Evolutionary conservation across 208 protist genomes (phyloP).

Genomic region (Acanthamoeba castellanii): DNA sequence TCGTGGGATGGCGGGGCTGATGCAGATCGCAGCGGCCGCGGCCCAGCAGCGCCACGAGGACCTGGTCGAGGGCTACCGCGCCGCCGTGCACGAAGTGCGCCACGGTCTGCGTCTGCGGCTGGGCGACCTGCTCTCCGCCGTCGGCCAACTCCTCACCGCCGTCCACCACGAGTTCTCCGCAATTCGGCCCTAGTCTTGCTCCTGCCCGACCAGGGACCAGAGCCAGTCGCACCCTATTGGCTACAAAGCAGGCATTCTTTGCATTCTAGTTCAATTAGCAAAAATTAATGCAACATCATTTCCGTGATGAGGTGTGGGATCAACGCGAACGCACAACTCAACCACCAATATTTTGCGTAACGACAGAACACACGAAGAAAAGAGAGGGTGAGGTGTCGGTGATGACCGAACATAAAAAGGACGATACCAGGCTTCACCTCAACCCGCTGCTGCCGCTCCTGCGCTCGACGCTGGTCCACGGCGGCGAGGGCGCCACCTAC

Average conservation of each 20-base stretch:
- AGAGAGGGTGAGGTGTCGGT: too few species aligned
- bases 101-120: neutral
- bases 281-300: too few species aligned
- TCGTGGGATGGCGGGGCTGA: neutral
- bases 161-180: neutral
- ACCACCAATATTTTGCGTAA: neutral
- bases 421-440: neutral
- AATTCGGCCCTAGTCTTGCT: too few species aligned
- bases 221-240: neutral
- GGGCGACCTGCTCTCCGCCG: neutral
- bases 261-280: too few species aligned
- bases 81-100: neutral
- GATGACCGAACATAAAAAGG: neutral
- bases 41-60: neutral
- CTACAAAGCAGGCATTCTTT: neutral
- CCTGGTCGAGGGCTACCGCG: neutral
- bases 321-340: neutral
- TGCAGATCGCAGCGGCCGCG: neutral
- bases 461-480: neutral
- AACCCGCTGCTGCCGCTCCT: conserved; percentile 21
- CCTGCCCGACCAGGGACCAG: too few species aligned
- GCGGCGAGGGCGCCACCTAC: neutral
- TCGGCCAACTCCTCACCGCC: neutral
- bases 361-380: neutral
- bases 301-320: neutral